A percentile compares a stretch with the other conserved stretches of the same genome.
phyloP scores from a whole-genome alignment of 805 yeast genomes.

The Candida dendrica region DNA sequence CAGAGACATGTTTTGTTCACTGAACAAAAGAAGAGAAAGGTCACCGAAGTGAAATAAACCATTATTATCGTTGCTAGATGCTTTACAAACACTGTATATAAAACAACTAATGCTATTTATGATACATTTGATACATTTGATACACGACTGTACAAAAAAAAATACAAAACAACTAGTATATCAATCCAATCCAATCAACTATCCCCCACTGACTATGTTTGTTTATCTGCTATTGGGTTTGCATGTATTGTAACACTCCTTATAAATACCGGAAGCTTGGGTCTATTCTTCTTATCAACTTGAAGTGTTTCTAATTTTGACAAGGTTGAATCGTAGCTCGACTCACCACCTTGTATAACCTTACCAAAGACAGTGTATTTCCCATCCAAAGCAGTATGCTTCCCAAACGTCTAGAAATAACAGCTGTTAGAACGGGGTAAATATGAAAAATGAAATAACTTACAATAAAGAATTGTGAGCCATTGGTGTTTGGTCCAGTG shows the following conservation, averaged over 20 bases:
- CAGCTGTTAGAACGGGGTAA: no score
- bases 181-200: no score
- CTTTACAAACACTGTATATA: not conserved
- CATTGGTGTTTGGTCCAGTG: slow-evolving; percentile 60
- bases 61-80: not conserved
- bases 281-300: slow-evolving; percentile 31
- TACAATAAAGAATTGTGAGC: slow-evolving; percentile 59
- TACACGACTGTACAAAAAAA: not conserved
- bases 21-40: slow-evolving; percentile 83
- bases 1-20: slow-evolving; percentile 87
- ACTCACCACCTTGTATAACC: slow-evolving; percentile 45
- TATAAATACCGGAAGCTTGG: slow-evolving; percentile 23
- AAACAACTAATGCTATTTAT: not conserved
- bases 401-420: slow-evolving; percentile 60
- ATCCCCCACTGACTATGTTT: no score
- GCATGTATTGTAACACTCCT: slow-evolving; percentile 31
- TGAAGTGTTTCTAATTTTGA: slow-evolving; percentile 17
- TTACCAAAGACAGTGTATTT: slow-evolving; percentile 72
- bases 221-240: slow-evolving; percentile 31
- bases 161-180: not conserved
- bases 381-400: slow-evolving; percentile 75
- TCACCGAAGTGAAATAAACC: slow-evolving; percentile 19
- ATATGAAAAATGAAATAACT: no score
- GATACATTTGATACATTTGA: not conserved
- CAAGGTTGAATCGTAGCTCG: slow-evolving; percentile 21